phyloP scores from a whole-genome alignment of 2,329 filamentous ascomycete genomes.

The Myriangium duriaei region DNA sequence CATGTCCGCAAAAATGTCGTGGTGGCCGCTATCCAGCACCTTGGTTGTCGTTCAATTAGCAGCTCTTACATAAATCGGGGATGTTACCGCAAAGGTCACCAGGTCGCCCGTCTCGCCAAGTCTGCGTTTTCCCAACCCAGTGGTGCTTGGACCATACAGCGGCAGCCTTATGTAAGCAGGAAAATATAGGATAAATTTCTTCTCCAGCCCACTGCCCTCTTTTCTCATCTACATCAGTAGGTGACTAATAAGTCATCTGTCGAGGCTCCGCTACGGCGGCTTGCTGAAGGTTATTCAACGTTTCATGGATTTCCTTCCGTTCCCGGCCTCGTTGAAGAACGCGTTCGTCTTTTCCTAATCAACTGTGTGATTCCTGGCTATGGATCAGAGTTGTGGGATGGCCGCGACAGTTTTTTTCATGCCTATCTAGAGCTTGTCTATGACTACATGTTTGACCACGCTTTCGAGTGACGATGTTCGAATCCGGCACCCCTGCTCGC shows the following conservation, averaged over 20 bases:
- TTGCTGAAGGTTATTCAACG: conserved; percentile 29
- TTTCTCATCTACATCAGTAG: conserved; percentile 14
- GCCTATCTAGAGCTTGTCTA: too few species aligned
- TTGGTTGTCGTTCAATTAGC: too few species aligned
- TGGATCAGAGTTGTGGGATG: conserved; percentile 33
- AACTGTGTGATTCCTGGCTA: conserved; percentile 22
- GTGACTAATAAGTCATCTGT: conserved; percentile 19
- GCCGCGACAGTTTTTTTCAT: conserved; percentile 22
- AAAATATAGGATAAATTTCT: conserved; percentile 8
- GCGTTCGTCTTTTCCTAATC: conserved; percentile 29
- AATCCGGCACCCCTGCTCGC: background rate
- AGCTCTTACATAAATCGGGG: too few species aligned
- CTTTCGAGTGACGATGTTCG: conserved; percentile 4
- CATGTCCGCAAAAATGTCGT: too few species aligned
- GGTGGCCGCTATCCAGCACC: too few species aligned
- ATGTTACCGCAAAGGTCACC: too few species aligned
- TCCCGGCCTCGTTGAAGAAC: conserved; percentile 31
- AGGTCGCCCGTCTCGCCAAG: too few species aligned
- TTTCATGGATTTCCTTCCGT: conserved; percentile 29
- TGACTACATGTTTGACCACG: background rate
- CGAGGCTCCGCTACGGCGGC: conserved; percentile 29
- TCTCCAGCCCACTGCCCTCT: conserved; percentile 8
- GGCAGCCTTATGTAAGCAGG: background rate
- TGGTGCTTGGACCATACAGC: too few species aligned
- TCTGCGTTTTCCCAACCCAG: too few species aligned